Evolutionary conservation across 176 grass and related monocot genomes (phyloP).

Genomic region (Saccharum spontaneum): DNA sequence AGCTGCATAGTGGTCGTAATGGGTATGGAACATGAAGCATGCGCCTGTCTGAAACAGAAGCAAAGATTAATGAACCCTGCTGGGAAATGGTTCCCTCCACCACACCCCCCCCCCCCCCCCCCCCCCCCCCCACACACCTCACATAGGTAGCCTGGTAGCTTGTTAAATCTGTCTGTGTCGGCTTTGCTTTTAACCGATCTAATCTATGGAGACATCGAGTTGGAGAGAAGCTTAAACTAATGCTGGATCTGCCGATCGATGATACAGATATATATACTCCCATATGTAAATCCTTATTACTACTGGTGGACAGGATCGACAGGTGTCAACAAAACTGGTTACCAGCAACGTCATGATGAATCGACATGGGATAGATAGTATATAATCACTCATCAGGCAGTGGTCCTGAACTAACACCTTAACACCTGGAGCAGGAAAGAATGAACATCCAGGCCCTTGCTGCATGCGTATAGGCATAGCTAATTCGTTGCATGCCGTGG

Average conservation of each 20-base stretch:
- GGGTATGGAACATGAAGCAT: not conserved
- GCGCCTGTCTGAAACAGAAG: not conserved
- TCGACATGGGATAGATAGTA: not conserved
- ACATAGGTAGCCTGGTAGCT: not conserved
- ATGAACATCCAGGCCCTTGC: no score
- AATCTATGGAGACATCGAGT: not conserved
- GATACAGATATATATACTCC: not conserved
- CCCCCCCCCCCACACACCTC: no score
- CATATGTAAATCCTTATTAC: no score
- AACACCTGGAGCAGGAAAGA: not conserved
- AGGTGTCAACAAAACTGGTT: not conserved
- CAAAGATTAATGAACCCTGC: not conserved
- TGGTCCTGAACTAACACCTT: not conserved
- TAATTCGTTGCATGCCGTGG: not conserved
- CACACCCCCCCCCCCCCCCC: no score
- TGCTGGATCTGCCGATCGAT: not conserved
- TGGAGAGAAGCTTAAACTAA: not conserved
- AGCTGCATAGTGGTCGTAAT: not conserved
- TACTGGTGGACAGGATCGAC: no score
- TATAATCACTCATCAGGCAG: not conserved
- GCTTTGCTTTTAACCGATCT: not conserved
- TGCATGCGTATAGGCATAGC: no score
- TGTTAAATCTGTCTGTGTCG: not conserved
- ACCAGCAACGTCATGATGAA: not conserved
- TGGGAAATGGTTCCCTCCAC: not conserved